These are phyloP conservation scores for Chionographis japonica DNA, from an alignment of 106 monocot genomes.

Conservation along the genomic window DNA sequence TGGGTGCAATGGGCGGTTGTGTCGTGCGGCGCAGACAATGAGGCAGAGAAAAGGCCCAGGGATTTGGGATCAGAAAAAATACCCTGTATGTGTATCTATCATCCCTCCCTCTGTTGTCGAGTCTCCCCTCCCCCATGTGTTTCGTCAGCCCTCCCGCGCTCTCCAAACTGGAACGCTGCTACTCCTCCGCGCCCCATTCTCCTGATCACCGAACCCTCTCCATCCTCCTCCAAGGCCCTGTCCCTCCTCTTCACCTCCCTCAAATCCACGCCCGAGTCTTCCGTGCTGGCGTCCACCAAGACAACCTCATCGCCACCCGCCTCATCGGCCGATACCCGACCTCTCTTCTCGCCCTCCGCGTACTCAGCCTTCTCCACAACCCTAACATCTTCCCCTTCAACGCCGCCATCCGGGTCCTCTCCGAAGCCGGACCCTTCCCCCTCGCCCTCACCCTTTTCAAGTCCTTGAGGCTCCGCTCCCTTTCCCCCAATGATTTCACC, in stretches of 20 bases:
- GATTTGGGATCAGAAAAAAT: no score
- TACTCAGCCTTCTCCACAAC: slow-evolving; percentile 23
- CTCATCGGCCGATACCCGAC: slow-evolving; percentile 28
- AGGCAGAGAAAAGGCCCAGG: no score
- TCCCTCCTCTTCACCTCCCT: slow-evolving; percentile 8
- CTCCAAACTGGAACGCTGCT: neutral
- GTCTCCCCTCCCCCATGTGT: no score
- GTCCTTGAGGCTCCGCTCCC: slow-evolving; percentile 14
- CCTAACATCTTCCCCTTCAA: slow-evolving; percentile 50
- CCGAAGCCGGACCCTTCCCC: slow-evolving; percentile 15
- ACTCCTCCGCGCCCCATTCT: neutral
- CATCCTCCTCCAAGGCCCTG: slow-evolving; percentile 19
- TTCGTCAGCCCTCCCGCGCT: neutral
- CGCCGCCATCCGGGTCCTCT: slow-evolving; percentile 40
- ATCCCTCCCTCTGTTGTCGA: no score
- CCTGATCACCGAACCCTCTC: slow-evolving; percentile 1
- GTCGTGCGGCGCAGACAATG: no score
- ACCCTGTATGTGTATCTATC: no score
- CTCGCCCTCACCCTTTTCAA: slow-evolving; percentile 31
- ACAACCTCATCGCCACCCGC: slow-evolving; percentile 35
- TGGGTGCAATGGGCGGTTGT: no score
- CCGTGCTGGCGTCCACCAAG: slow-evolving; percentile 23
- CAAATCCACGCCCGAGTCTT: slow-evolving; percentile 34
- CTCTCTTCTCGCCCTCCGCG: slow-evolving; percentile 13
- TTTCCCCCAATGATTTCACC: slow-evolving; percentile 42